phyloP scores from a whole-genome alignment of 176 grass and related monocot genomes.

The Avena sativa region DNA sequence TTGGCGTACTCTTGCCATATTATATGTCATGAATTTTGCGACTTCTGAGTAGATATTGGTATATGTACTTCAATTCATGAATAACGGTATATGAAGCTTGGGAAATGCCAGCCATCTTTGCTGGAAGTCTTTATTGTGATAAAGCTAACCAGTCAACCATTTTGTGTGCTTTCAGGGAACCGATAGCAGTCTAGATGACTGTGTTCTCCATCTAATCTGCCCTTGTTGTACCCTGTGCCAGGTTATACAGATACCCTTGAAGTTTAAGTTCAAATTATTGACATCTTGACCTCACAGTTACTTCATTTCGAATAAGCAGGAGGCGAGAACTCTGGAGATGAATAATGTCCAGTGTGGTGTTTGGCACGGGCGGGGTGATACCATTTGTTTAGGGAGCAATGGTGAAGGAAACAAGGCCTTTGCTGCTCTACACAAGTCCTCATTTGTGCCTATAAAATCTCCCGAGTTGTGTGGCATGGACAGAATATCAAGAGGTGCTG shows the following conservation, averaged over 20 bases:
- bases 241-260: slow-evolving; percentile 52
- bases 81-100: neutral
- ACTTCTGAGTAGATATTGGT: neutral
- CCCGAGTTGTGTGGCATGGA: slow-evolving; percentile 88
- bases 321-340: slow-evolving; percentile 94
- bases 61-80: slow-evolving; percentile 22
- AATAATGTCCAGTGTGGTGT: slow-evolving; percentile 95
- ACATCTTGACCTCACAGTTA: slow-evolving; percentile 21
- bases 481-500: slow-evolving; percentile 49
- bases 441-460: slow-evolving; percentile 65
- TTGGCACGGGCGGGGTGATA: slow-evolving; percentile 94
- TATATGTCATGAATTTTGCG: neutral
- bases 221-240: slow-evolving; percentile 92
- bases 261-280: neutral
- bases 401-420: slow-evolving; percentile 71
- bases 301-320: slow-evolving; percentile 60
- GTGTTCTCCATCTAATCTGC: slow-evolving; percentile 87
- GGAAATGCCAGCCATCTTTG: neutral
- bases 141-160: slow-evolving; percentile 27
- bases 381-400: slow-evolving; percentile 75
- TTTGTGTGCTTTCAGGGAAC: slow-evolving; percentile 66
- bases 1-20: neutral
- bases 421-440: slow-evolving; percentile 55
- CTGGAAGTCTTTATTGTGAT: slow-evolving; percentile 10
- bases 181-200: slow-evolving; percentile 86